A percentile compares a stretch with the other conserved stretches of the same genome.
phyloP scores from a whole-genome alignment of 208 protist genomes.

The Trypanosoma lewisi region DNA sequence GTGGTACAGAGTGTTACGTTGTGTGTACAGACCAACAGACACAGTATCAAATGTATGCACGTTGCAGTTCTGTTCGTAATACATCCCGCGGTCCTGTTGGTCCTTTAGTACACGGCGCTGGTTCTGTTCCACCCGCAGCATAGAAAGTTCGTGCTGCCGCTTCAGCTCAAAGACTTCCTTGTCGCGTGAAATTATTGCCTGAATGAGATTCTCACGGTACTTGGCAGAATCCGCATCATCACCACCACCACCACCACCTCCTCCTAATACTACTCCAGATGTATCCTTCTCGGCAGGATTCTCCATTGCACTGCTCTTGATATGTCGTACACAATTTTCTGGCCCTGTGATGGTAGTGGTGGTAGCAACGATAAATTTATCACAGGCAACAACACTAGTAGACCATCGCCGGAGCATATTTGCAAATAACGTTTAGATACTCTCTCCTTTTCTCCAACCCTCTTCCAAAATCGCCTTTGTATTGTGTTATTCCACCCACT shows the following conservation, averaged over 20 bases:
- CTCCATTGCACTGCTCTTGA: neutral
- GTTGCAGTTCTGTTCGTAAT: constrained; percentile 91
- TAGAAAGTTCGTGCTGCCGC: constrained; percentile 88
- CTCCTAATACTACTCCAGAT: neutral
- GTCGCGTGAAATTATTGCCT: constrained; percentile 73
- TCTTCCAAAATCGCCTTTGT: neutral
- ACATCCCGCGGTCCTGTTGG: constrained; percentile 87
- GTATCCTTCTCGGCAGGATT: neutral
- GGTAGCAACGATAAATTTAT: neutral
- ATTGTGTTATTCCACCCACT: neutral
- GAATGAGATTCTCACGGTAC: constrained; percentile 65
- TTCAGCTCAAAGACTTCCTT: constrained; percentile 90
- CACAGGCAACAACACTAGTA: neutral
- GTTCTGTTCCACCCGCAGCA: constrained; percentile 85
- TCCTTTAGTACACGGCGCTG: constrained; percentile 83
- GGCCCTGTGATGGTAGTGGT: neutral
- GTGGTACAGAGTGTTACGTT: constrained; percentile 87
- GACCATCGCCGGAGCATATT: constrained; percentile 12
- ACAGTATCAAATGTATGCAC: constrained; percentile 89
- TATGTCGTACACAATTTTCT: neutral
- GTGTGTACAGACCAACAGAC: constrained; percentile 78
- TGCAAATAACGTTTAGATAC: neutral
- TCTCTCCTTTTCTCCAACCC: neutral
- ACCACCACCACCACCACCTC: no score
- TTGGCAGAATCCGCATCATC: no score